Percentiles rank a stretch among this genome's conserved stretches.
Evolutionary conservation across 164 flowering plant genomes (phyloP).

Genomic region (Akebia trifoliata): DNA sequence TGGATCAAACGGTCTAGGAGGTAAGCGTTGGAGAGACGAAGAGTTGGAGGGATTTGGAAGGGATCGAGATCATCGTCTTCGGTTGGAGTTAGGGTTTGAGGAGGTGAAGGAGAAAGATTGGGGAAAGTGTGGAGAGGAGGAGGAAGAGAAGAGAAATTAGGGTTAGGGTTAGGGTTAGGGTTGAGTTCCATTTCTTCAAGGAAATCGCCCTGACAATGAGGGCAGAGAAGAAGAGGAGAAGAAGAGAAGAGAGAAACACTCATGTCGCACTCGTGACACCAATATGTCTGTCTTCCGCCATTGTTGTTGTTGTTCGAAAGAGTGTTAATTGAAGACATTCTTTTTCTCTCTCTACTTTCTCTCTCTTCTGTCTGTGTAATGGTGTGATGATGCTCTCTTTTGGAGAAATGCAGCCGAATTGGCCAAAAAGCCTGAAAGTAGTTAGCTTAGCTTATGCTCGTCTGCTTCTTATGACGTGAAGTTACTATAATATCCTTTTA

Average conservation of each 20-base stretch:
- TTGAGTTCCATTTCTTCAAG: constrained; percentile 50
- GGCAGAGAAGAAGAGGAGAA: constrained; percentile 36
- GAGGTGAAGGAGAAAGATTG: constrained; percentile 13
- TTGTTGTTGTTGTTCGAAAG: constrained; percentile 1
- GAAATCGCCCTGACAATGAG: constrained; percentile 44
- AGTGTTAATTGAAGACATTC: constrained; percentile 19
- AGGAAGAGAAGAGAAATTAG: constrained; percentile 8
- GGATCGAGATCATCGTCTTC: constrained; percentile 16
- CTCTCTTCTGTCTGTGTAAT: not conserved
- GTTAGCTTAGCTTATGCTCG: too few relatives aligned
- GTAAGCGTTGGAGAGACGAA: constrained; percentile 20
- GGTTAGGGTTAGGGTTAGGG: constrained; percentile 13
- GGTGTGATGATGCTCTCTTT: not conserved
- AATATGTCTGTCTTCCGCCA: constrained; percentile 28
- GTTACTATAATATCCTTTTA: too few relatives aligned
- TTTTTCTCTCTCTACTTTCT: not conserved
- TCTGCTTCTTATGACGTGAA: too few relatives aligned
- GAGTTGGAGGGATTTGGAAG: constrained; percentile 4
- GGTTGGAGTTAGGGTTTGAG: constrained; percentile 15
- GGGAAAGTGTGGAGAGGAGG: constrained; percentile 9
- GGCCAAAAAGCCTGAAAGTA: too few relatives aligned
- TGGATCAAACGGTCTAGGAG: constrained; percentile 44
- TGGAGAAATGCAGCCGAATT: too few relatives aligned
- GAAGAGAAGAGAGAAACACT: constrained; percentile 40
- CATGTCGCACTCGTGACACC: constrained; percentile 77